Percentiles rank a stretch among this genome's conserved stretches.
Evolutionary conservation across 148 eudicot species (phyloP).

Genomic region (Vaccinium corymbosum): DNA sequence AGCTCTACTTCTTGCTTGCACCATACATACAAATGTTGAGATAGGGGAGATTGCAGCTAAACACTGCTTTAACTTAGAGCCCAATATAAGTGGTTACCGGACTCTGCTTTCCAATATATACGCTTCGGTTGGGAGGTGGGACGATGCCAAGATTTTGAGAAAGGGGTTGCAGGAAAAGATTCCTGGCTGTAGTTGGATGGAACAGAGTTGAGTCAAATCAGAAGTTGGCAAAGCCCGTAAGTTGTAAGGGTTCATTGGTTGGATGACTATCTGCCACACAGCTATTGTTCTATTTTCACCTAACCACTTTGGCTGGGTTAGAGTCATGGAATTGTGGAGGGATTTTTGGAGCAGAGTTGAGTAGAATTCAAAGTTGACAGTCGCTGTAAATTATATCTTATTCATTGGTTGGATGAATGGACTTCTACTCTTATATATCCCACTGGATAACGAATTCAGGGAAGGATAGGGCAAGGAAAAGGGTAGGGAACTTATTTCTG

Average conservation of each 20-base stretch:
- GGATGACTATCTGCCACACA: neutral
- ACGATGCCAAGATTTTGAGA: conserved; percentile 63
- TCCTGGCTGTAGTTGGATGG: conserved; percentile 76
- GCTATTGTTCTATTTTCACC: neutral
- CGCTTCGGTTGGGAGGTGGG: conserved; percentile 72
- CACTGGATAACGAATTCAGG: neutral
- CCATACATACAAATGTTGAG: conserved; percentile 59
- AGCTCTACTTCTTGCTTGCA: conserved; percentile 79
- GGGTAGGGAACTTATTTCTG: neutral
- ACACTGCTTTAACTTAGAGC: conserved; percentile 62
- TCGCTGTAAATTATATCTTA: neutral
- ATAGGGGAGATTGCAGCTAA: conserved; percentile 75
- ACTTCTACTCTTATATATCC: neutral
- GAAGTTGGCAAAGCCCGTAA: neutral
- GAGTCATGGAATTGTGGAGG: neutral
- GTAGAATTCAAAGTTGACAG: neutral
- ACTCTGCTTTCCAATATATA: conserved; percentile 71
- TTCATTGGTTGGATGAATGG: neutral
- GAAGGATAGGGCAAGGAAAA: neutral
- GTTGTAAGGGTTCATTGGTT: neutral
- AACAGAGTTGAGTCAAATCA: conserved; percentile 11
- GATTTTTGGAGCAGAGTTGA: neutral
- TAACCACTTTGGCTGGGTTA: neutral
- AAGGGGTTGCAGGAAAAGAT: conserved; percentile 34
- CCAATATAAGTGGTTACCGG: conserved; percentile 55